Percentiles rank a stretch among this genome's conserved stretches.
These are phyloP conservation scores for Marsdenia floribunda DNA, from an alignment of 257 asterid species.

Conservation along the genomic window DNA sequence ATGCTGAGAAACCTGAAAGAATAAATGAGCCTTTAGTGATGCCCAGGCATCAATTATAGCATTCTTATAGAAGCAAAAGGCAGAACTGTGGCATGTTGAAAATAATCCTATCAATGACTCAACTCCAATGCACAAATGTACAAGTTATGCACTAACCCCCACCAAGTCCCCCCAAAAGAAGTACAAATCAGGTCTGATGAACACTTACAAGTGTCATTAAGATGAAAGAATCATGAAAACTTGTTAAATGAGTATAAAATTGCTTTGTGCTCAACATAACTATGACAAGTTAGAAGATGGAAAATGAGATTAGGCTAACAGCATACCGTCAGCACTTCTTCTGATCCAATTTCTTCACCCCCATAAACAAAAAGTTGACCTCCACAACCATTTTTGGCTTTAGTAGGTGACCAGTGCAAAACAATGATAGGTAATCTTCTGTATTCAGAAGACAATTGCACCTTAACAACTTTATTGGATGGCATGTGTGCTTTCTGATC, in stretches of 20 bases:
- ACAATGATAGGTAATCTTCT: constrained; percentile 95
- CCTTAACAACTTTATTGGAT: constrained; percentile 50
- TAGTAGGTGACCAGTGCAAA: constrained; percentile 69
- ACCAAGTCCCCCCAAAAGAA: neutral
- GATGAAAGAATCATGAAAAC: neutral
- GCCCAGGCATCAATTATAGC: neutral
- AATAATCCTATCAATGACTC: neutral
- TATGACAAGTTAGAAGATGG: neutral
- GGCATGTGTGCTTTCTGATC: constrained; percentile 38
- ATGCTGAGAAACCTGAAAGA: neutral
- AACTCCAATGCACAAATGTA: neutral
- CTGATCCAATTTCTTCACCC: constrained; percentile 91
- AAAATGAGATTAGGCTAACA: constrained; percentile 15
- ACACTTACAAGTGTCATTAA: neutral
- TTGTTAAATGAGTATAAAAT: neutral
- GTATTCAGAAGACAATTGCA: constrained; percentile 72
- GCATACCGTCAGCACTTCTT: constrained; percentile 90
- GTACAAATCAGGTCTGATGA: neutral
- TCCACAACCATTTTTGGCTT: constrained; percentile 41
- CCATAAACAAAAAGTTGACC: constrained; percentile 91
- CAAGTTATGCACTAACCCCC: neutral
- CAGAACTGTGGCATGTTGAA: neutral
- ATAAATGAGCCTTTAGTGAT: neutral
- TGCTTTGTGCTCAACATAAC: neutral
- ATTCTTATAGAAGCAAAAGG: neutral